Base-by-base conservation (phyloP, 2,329 filamentous ascomycete genomes). In the Fusarium musae region DNA sequence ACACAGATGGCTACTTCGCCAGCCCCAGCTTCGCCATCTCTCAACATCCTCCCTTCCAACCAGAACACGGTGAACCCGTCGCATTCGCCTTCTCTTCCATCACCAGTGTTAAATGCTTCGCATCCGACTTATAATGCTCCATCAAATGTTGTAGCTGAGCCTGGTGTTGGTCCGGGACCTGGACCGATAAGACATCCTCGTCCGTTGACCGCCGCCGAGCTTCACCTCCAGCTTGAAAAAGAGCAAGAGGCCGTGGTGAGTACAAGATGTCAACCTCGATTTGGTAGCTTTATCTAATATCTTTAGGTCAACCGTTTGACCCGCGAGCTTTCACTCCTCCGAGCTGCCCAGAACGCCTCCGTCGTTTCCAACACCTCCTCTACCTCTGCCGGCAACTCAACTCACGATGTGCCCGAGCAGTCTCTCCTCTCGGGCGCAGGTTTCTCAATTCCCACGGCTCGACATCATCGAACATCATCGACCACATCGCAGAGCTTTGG, bases 171-270 rank as follows among this genome's bases (percentile, higher is more conserved):
- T 34, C 80, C 85, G 37, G 90, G 90, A 0, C 89, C 90, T 63
- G 93, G 93, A 1, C 95, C 96, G 8, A 84, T 97, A 77, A 90
- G 96, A 71, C 95, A 97, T 81, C 95, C 96, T 10, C 89, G 94
- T 40, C 95, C 95, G 7, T 84, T 98, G 80, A 98, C 96, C 0
- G 92, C 94, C 3, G 93, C 94, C 7, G 96, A 98, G 81, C 87
- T 98, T 69, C 95, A 98, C 82, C 87, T 93, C 67, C 91, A 97
- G 84, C 87, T 98, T 32, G 96, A 98, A 83, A 96, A 97, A 82
- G 96, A 98, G 80, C 95, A 98, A 78, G 96, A 98, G 82, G 93
- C 95, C 40, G 92, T 98, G 78, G 95, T 96, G 87, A 73, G 90
- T 56, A 40, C 13, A 4, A 8, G 15, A 36, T 16, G 28, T 9